Evolutionary conservation across 2,329 filamentous ascomycete genomes (phyloP), one percentile per base, ranked within the genome.

Genomic region (Zasmidium angulare): DNA sequence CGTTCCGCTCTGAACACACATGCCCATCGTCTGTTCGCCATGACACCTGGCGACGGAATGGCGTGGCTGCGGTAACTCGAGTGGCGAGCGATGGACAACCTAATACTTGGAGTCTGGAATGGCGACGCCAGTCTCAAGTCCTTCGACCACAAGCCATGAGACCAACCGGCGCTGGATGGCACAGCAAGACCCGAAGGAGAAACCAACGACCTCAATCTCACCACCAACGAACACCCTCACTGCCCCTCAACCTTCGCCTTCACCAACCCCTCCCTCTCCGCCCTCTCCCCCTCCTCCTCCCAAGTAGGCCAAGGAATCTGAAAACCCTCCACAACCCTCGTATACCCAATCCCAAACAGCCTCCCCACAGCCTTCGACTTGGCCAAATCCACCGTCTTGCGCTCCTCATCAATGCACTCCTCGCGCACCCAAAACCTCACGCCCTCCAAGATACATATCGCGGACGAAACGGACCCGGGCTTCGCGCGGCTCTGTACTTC

Each of bases 361-460:
- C 92, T 84, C 63, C 85, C 86, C 11, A 96, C 82, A 0, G 93
- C 91, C 66, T 84, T 85, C 60, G 96, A 77, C 81, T 76, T 73
- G 51, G 77, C 82, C 10, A 89, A 84, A 73, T 93, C 89, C 57
- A 97, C 80, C 31, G 89, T 68, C 65, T 85, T 90, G 68, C 80
- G 82, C 11, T 90, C 86, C 70, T 89, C 85, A 68, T 95, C 89
- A 60, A 96, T 77, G 1, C 90, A 91, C 75, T 96, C 92, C 72
- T 95, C 90, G 56, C 92, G 79, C 1, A 86, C 91, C 90, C 92
- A 96, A 71, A 96, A 96, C 29, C 87, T 82, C 24, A 88, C 86
- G 0, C 90, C 93, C 77, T 96, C 91, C 9, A 96, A 78, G 29
- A 96, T 83, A 7, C 58, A 58, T 21, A 63, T 63, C 0, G 58